phyloP scores from a whole-genome alignment of 1,284 basidiomycete genomes.

The Neonothopanus nambi region DNA sequence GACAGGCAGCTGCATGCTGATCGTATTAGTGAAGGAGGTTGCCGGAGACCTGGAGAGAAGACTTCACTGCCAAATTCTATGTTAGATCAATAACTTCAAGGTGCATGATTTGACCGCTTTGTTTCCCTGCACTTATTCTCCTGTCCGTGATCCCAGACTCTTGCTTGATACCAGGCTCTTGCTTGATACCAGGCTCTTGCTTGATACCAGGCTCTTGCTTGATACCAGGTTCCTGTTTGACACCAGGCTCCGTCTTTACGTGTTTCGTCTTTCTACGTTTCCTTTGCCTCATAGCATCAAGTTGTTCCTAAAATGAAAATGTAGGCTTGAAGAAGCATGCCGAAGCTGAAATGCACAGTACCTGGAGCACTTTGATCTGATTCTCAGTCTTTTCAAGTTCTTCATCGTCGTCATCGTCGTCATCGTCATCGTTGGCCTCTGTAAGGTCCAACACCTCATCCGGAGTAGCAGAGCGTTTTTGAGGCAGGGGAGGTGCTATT shows the following conservation, averaged over 20 bases:
- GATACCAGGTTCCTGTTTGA: neutral
- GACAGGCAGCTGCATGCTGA: too few species aligned
- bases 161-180: neutral
- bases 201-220: too few species aligned
- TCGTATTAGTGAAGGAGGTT: too few species aligned
- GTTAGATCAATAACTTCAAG: too few species aligned
- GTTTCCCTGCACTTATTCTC: neutral
- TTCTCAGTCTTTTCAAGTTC: too few species aligned
- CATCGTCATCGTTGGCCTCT: neutral
- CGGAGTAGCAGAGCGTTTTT: neutral
- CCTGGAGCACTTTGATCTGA: neutral
- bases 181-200: too few species aligned
- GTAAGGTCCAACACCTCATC: neutral
- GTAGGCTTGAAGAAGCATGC: too few species aligned
- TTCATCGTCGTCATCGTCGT: neutral
- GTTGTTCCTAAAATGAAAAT: neutral
- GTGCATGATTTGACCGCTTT: too few species aligned
- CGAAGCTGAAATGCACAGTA: neutral
- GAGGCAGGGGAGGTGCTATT: slow-evolving; percentile 1
- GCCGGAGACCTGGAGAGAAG: too few species aligned
- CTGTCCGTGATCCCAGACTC: neutral
- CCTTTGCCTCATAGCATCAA: neutral
- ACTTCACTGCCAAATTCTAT: too few species aligned
- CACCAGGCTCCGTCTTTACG: neutral
- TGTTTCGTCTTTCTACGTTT: neutral